Percentiles rank a stretch among this genome's conserved stretches.
These are phyloP conservation scores for Ballota nigra DNA, from an alignment of 257 asterid genomes.

Conservation along the genomic window DNA sequence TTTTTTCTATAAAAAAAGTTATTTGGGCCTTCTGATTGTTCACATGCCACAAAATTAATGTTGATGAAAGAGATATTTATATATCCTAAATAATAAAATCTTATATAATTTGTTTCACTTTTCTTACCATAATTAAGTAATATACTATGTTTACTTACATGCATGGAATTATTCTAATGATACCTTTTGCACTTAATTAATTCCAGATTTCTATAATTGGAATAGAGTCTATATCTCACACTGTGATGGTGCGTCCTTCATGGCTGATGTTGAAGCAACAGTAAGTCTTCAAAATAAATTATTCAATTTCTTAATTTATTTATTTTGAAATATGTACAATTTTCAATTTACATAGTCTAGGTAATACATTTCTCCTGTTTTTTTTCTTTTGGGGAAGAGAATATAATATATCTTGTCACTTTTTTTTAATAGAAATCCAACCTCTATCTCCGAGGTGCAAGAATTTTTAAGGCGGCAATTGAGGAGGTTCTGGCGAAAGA, in stretches of 20 bases:
- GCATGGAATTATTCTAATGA: no score
- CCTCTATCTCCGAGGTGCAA: background rate
- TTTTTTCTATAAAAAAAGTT: no score
- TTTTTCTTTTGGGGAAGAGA: background rate
- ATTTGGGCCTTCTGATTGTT: no score
- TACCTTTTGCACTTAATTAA: background rate
- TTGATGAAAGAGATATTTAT: no score
- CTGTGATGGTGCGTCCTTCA: background rate
- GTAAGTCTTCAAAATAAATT: background rate
- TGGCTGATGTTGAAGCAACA: background rate
- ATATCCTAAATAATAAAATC: no score
- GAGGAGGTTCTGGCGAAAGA: slow-evolving; percentile 14
- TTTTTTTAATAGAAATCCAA: background rate
- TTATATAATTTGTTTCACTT: no score
- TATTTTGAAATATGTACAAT: background rate
- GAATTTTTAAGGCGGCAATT: background rate
- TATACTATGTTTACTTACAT: no score
- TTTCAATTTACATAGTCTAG: background rate
- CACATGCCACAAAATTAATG: no score
- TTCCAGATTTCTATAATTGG: background rate
- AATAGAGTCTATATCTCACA: background rate
- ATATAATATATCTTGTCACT: background rate
- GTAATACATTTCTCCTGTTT: no score
- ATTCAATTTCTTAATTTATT: background rate
- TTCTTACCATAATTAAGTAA: no score